These are phyloP conservation scores for Malassezia globosa DNA, from an alignment of 1,284 basidiomycete species.

Conservation along the genomic window DNA sequence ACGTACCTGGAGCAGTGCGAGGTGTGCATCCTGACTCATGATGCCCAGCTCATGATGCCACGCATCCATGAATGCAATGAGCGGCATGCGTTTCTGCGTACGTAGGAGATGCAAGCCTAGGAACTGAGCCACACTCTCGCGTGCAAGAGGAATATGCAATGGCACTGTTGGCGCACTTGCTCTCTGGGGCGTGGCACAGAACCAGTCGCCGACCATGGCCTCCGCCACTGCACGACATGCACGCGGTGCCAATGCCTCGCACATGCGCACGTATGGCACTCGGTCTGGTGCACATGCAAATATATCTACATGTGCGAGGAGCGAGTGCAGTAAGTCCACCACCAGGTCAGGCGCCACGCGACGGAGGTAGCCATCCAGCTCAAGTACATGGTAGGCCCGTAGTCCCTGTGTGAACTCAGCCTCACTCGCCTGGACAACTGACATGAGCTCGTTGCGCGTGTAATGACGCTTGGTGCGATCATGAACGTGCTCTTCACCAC, in stretches of 20 bases:
- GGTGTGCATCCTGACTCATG: conserved; percentile 4
- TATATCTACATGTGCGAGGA: conserved; percentile 32
- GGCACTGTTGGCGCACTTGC: neutral
- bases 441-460: conserved; percentile 31
- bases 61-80: conserved; percentile 14
- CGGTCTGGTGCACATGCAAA: conserved; percentile 25
- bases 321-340: conserved; percentile 18
- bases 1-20: conserved; percentile 7
- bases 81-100: conserved; percentile 7
- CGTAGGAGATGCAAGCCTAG: conserved; percentile 27
- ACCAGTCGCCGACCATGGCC: conserved; percentile 30
- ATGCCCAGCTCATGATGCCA: conserved; percentile 15
- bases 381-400: conserved; percentile 23
- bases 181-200: conserved; percentile 17
- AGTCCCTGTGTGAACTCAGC: conserved; percentile 27
- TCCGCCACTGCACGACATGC: conserved; percentile 22
- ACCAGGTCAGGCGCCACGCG: conserved; percentile 25
- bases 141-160: conserved; percentile 21
- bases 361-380: conserved; percentile 31
- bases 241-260: conserved; percentile 18
- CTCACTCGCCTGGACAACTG: conserved; percentile 38
- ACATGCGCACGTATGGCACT: conserved; percentile 23
- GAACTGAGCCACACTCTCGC: conserved; percentile 20
- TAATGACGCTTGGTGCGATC: conserved; percentile 28
- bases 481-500: conserved; percentile 19